Evolutionary conservation across 768 basidiomycete genomes (phyloP).

Genomic region (Obba rivulosa): DNA sequence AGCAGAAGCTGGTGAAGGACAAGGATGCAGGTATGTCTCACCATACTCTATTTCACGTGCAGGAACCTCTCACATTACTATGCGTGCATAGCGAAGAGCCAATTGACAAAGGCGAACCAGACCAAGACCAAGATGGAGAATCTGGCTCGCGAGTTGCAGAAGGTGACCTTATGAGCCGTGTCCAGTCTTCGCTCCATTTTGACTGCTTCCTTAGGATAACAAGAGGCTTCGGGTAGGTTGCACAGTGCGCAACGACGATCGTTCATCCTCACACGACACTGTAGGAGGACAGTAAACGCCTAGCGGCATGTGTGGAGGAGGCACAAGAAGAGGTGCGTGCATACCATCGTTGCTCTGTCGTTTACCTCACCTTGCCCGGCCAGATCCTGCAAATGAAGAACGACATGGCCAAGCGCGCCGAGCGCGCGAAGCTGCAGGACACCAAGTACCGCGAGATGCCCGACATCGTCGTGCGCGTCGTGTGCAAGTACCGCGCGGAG

Average conservation of each 20-base stretch:
- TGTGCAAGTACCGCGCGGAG: slow-evolving; percentile 85
- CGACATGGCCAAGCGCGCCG: slow-evolving; percentile 75
- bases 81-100: slow-evolving; percentile 59
- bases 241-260: slow-evolving; percentile 38
- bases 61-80: slow-evolving; percentile 3
- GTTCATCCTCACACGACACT: slow-evolving; percentile 26
- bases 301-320: slow-evolving; percentile 77
- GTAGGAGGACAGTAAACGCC: slow-evolving; percentile 81
- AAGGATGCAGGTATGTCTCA: slow-evolving; percentile 70
- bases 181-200: slow-evolving; percentile 8
- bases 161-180: slow-evolving; percentile 40
- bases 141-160: slow-evolving; percentile 83
- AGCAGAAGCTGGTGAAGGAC: slow-evolving; percentile 86
- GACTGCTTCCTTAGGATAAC: slow-evolving; percentile 58
- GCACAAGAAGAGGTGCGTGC: slow-evolving; percentile 72
- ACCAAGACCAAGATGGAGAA: slow-evolving; percentile 89
- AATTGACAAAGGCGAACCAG: slow-evolving; percentile 83
- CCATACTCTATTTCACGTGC: background rate
- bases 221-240: slow-evolving; percentile 73
- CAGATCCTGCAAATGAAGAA: slow-evolving; percentile 78
- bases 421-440: slow-evolving; percentile 75
- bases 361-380: background rate
- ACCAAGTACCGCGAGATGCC: slow-evolving; percentile 80
- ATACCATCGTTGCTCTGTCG: background rate
- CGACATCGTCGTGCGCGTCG: slow-evolving; percentile 87